Base-by-base conservation (phyloP, 129 eudicot genomes). In the Mikania micrantha region DNA sequence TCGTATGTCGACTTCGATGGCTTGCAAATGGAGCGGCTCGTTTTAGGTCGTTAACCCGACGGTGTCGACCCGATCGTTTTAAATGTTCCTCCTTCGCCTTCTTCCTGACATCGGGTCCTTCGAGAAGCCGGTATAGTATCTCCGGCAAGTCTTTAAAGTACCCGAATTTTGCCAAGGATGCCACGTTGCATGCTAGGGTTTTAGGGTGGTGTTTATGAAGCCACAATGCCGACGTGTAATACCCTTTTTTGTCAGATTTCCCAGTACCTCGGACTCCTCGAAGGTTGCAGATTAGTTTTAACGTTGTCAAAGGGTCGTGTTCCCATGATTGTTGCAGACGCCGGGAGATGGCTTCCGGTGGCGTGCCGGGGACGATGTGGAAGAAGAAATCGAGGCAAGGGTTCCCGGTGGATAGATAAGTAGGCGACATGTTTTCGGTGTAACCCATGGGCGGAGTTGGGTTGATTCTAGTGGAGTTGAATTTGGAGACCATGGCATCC, bases 371-470 rank as follows among this genome's bases (percentile, higher is more conserved):
- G n/a, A 65, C 70, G 0, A 65, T 21, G 2, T 65, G 70, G 58
- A 42, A 65, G 57, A 65, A 65, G 27, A 25, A 65, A 17, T 65
- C 58, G 9, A 65, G 40, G 35, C 70, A 65, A n/a, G 70, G 70
- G 41, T 65, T 65, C 8, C 70, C 70, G 0, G 70, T 42, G n/a
- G 70, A 65, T 27, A 65, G 19, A 45, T 27, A 65, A 7, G 70
- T 65, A 28, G 58, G 17, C 0, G 70, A 65, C 58, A 44, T 65
- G 70, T 65, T 65, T 65, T 65, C 70, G 58, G 58, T 65, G 70
- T 65, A 65, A 29, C 70, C 58, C 41, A 65, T 45, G 9, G 58
- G 70, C 45, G n/a, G 41, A 3, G 12, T 27, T 27, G 10, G 41
- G 39, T 41, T 1, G n/a, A 2, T 7, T 15, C 11, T 29, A 19